These are phyloP conservation scores for Xylaria polymorpha DNA, from an alignment of 2,329 filamentous ascomycete species.

Conservation along the genomic window DNA sequence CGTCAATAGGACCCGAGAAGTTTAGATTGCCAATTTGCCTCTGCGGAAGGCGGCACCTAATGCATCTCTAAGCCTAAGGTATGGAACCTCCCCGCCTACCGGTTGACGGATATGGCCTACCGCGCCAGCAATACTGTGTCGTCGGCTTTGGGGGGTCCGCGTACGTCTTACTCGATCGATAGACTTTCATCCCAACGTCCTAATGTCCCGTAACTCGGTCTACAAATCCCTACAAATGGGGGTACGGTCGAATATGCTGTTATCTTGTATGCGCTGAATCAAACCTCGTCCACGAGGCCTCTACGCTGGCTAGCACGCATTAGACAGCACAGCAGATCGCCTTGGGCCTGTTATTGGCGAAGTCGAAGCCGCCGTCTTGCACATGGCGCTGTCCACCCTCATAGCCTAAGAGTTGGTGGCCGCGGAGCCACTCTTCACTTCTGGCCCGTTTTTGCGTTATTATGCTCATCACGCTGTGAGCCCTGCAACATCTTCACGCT, in stretches of 20 bases:
- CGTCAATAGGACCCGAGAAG: neutral
- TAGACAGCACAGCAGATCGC: neutral
- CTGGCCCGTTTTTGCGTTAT: neutral
- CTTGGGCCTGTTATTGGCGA: neutral
- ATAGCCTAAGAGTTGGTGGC: neutral
- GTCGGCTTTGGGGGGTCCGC: neutral
- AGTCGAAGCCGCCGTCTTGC: neutral
- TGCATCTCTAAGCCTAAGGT: neutral
- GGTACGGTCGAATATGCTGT: neutral
- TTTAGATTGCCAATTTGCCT: neutral
- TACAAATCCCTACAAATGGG: neutral
- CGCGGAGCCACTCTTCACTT: neutral
- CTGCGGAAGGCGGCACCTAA: slow-evolving; percentile 4
- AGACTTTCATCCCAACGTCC: neutral
- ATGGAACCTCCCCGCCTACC: neutral
- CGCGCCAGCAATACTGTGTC: neutral
- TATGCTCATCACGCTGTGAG: neutral
- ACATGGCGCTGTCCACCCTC: neutral
- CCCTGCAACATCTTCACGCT: neutral
- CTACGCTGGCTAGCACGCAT: neutral
- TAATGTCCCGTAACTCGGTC: neutral
- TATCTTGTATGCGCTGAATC: neutral
- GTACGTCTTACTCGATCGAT: neutral
- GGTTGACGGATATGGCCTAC: neutral
- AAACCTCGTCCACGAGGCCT: neutral